Percentiles rank a stretch among this genome's conserved stretches.
Evolutionary conservation across 164 flowering plant species (phyloP).

Genomic region (Annona squamosa): DNA sequence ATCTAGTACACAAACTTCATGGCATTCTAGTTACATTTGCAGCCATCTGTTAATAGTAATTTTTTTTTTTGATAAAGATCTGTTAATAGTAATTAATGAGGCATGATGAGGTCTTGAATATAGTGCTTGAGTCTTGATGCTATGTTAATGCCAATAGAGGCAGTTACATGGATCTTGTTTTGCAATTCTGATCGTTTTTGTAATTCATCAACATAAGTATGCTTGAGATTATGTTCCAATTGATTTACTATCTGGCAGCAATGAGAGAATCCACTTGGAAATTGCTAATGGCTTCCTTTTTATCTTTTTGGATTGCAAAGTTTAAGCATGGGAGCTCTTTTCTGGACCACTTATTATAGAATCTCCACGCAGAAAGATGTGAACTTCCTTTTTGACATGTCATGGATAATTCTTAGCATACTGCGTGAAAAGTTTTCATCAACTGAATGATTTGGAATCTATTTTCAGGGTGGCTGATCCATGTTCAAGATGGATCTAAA

Average conservation of each 20-base stretch:
- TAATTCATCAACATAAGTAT: too few species aligned
- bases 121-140: too few species aligned
- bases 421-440: background rate
- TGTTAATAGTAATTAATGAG: too few species aligned
- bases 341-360: background rate
- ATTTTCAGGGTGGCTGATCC: background rate
- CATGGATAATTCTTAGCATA: too few species aligned
- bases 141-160: too few species aligned
- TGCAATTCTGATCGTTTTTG: background rate
- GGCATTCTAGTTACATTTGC: background rate
- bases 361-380: background rate
- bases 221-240: background rate
- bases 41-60: background rate
- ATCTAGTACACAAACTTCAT: background rate
- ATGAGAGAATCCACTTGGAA: background rate
- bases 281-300: background rate
- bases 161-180: too few species aligned
- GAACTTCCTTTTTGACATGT: background rate
- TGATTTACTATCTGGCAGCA: background rate
- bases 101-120: too few species aligned
- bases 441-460: background rate
- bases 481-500: constrained; percentile 42
- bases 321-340: background rate
- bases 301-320: background rate
- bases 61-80: too few species aligned